phyloP scores from a whole-genome alignment of 2,329 filamentous ascomycete species.

The Polytolypa hystricis region DNA sequence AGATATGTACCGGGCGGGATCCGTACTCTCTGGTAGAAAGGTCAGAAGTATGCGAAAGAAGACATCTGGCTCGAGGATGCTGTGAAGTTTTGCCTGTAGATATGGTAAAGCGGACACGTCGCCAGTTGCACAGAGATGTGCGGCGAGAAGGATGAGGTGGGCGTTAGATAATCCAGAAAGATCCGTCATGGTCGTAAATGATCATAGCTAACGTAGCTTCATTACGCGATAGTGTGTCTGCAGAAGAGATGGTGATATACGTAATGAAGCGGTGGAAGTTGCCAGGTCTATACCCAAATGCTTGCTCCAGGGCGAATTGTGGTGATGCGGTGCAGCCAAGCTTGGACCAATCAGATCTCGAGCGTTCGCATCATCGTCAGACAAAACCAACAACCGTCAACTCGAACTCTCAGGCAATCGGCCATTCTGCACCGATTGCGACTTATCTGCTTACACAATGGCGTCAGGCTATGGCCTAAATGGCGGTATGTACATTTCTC shows the following conservation, averaged over 20 bases:
- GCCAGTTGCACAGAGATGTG: slow-evolving; percentile 44
- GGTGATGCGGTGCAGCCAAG: background rate
- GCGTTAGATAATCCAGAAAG: slow-evolving; percentile 38
- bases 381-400: slow-evolving; percentile 1
- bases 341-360: slow-evolving; percentile 9
- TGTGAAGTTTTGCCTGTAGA: slow-evolving; percentile 38
- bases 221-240: background rate
- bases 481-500: slow-evolving; percentile 34
- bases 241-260: background rate
- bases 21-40: slow-evolving; percentile 48
- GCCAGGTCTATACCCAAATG: background rate
- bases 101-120: slow-evolving; percentile 42
- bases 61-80: slow-evolving; percentile 40
- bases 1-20: slow-evolving; percentile 39
- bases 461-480: slow-evolving; percentile 45
- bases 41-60: slow-evolving; percentile 50
- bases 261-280: background rate
- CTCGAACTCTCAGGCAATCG: background rate
- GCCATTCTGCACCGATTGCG: background rate
- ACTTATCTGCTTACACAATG: slow-evolving; percentile 25
- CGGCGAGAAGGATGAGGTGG: slow-evolving; percentile 48
- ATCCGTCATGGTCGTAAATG: slow-evolving; percentile 25
- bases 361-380: slow-evolving; percentile 5
- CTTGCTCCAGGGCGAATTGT: background rate
- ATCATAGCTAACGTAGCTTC: slow-evolving; percentile 8